Evolutionary conservation across 108 stramenopile genomes (phyloP).

Genomic region (Pseudonitzschia multistriata): DNA sequence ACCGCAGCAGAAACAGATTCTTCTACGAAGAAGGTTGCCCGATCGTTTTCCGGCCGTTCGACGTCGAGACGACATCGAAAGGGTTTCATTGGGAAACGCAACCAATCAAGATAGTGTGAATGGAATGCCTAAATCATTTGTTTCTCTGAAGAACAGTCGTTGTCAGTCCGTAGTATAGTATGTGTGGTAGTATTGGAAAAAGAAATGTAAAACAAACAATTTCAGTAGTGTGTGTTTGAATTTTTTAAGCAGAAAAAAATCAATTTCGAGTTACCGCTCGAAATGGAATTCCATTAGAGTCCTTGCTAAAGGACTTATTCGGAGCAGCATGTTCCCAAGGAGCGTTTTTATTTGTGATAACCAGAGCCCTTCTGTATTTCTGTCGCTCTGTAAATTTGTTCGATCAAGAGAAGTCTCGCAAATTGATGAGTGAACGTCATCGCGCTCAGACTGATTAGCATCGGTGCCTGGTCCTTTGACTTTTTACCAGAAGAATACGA

Average conservation of each 20-base stretch:
- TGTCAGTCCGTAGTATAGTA: neutral
- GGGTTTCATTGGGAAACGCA: neutral
- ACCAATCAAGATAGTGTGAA: neutral
- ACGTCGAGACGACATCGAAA: neutral
- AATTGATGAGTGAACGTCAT: slow-evolving; percentile 93
- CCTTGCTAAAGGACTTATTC: no score
- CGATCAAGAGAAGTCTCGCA: slow-evolving; percentile 81
- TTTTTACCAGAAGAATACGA: neutral
- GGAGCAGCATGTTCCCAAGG: no score
- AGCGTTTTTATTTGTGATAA: slow-evolving; percentile 70
- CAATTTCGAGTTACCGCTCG: no score
- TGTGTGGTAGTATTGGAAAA: no score
- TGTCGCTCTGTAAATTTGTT: slow-evolving; percentile 89
- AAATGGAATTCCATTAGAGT: no score
- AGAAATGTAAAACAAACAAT: no score
- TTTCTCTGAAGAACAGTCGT: neutral
- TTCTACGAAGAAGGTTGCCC: neutral
- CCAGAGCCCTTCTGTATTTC: slow-evolving; percentile 89
- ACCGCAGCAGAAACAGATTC: neutral
- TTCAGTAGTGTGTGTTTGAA: no score
- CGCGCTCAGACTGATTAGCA: slow-evolving; percentile 61
- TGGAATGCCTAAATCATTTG: no score
- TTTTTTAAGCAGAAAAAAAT: no score
- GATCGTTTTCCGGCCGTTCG: neutral
- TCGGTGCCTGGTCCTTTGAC: slow-evolving; percentile 14